A percentile compares a stretch with the other conserved stretches of the same genome.
phyloP scores from a whole-genome alignment of 2,329 filamentous ascomycete species.

The Aspergillus tamarii region DNA sequence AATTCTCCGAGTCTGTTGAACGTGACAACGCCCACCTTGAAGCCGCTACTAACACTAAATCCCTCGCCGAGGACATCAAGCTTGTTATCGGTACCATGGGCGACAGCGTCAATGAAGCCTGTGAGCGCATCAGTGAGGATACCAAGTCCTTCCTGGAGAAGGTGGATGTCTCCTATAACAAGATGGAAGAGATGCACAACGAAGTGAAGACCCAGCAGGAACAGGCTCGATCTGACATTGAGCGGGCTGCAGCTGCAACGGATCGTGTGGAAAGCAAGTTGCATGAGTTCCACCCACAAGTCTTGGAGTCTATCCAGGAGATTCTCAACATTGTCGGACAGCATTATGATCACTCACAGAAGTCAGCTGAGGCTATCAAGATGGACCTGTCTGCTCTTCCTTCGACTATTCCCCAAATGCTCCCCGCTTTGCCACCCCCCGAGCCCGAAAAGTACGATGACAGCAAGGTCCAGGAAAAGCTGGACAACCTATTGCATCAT shows the following conservation, averaged over 20 bases:
- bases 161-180: constrained; percentile 76
- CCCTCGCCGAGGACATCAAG: constrained; percentile 83
- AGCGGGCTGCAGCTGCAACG: constrained; percentile 72
- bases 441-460: constrained; percentile 66
- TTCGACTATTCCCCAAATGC: constrained; percentile 58
- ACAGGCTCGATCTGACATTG: constrained; percentile 78
- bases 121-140: constrained; percentile 85
- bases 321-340: constrained; percentile 80
- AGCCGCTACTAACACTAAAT: constrained; percentile 73
- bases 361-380: constrained; percentile 64
- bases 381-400: constrained; percentile 56
- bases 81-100: constrained; percentile 83
- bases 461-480: constrained; percentile 61
- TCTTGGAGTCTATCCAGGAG: constrained; percentile 83
- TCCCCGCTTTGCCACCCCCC: constrained; percentile 53
- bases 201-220: constrained; percentile 79
- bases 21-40: constrained; percentile 73
- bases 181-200: constrained; percentile 72
- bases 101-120: constrained; percentile 75
- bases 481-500: constrained; percentile 50
- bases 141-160: constrained; percentile 83
- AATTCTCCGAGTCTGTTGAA: constrained; percentile 72
- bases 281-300: constrained; percentile 82
- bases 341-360: constrained; percentile 86
- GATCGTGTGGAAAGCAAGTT: constrained; percentile 78